Evolutionary conservation across 129 eudicot species (phyloP).

Genomic region (Tanacetum coccineum): DNA sequence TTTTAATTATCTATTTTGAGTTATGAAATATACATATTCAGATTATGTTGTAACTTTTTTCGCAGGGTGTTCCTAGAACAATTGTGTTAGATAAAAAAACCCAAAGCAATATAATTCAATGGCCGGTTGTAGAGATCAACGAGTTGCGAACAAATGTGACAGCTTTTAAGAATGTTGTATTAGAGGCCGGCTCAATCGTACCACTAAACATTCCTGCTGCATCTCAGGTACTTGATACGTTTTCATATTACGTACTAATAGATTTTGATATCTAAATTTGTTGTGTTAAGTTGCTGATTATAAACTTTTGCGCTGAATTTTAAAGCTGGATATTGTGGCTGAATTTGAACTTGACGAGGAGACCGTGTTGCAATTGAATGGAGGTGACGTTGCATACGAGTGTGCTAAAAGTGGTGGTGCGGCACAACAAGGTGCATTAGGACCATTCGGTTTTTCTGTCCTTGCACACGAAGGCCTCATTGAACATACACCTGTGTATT

Average conservation of each 20-base stretch:
- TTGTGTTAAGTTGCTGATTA: neutral
- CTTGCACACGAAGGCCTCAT: conserved; percentile 37
- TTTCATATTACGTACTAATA: neutral
- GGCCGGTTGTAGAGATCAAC: conserved; percentile 93
- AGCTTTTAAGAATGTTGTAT: conserved; percentile 39
- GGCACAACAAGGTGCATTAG: conserved; percentile 61
- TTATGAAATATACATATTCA: neutral
- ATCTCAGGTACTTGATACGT: conserved; percentile 48
- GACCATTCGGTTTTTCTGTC: conserved; percentile 79
- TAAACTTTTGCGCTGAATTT: neutral
- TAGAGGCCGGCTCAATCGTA: conserved; percentile 57
- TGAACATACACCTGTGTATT: conserved; percentile 78
- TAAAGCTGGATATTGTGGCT: conserved; percentile 74
- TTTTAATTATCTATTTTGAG: neutral
- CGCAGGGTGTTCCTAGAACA: conserved; percentile 81
- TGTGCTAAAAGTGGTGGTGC: conserved; percentile 62
- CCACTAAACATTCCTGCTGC: conserved; percentile 57
- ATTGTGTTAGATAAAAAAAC: conserved; percentile 62
- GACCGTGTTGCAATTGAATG: conserved; percentile 36
- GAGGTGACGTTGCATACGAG: conserved; percentile 31
- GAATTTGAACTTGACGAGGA: conserved; percentile 60
- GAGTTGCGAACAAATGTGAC: conserved; percentile 40
- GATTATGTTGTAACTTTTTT: neutral
- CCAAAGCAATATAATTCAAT: conserved; percentile 55
- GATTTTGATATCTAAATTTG: neutral